Evolutionary conservation across 2,329 filamentous ascomycete genomes (phyloP).

Genomic region (Bipolaris cookei): DNA sequence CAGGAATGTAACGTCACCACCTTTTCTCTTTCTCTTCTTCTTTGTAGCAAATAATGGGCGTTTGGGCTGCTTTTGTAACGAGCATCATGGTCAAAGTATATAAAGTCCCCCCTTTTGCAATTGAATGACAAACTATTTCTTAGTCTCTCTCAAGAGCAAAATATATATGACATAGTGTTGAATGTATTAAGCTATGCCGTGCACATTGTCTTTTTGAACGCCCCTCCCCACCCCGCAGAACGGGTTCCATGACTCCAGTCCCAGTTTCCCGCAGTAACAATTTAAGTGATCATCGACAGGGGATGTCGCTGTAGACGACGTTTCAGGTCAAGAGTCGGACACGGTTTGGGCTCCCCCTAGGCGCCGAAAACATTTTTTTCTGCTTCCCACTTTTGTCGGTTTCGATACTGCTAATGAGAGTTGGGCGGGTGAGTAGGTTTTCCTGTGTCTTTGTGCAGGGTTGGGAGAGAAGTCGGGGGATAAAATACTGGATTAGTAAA

Average conservation of each 20-base stretch:
- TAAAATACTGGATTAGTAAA: neutral
- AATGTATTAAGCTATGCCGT: neutral
- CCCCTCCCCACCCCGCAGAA: neutral
- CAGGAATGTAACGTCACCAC: conserved; percentile 37
- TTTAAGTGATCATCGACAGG: conserved; percentile 6
- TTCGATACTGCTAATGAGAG: neutral
- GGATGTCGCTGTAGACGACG: conserved; percentile 2
- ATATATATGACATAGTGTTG: too few relatives aligned
- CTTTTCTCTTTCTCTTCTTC: too few relatives aligned
- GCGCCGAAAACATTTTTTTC: neutral
- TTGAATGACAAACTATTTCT: too few relatives aligned
- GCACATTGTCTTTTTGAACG: neutral
- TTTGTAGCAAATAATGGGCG: neutral
- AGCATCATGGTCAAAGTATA: neutral
- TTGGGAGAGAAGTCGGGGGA: neutral
- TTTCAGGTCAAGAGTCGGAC: neutral
- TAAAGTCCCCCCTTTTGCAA: too few relatives aligned
- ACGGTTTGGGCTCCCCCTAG: neutral
- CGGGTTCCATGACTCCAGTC: neutral
- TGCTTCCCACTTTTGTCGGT: neutral
- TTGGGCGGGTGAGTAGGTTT: neutral
- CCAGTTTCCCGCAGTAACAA: neutral
- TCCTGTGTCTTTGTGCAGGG: neutral
- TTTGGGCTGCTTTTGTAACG: neutral
- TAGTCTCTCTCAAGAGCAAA: too few relatives aligned